Evolutionary conservation across 75 land plant genomes (phyloP).

Genomic region (Sequoia sempervirens): DNA sequence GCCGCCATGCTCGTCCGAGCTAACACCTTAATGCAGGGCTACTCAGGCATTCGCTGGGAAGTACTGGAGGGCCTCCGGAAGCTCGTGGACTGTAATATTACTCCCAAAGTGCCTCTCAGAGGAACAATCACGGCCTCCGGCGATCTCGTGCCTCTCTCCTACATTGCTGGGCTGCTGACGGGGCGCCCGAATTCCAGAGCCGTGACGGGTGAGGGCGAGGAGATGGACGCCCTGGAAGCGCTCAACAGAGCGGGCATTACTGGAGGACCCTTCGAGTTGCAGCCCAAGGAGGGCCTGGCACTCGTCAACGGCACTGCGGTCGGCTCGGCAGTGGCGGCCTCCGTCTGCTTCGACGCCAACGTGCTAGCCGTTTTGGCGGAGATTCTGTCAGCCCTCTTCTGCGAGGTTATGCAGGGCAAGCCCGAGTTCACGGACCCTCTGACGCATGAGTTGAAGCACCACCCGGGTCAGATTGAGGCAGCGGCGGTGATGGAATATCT

Average conservation of each 20-base stretch:
- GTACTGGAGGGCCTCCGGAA: constrained; percentile 39
- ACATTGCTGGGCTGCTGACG: constrained; percentile 25
- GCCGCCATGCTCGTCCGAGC: constrained; percentile 34
- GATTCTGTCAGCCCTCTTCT: constrained; percentile 14
- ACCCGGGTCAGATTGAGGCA: too few species aligned
- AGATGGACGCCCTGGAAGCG: constrained; percentile 17
- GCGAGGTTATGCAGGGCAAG: too few species aligned
- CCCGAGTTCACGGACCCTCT: background rate
- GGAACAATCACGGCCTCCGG: constrained; percentile 40
- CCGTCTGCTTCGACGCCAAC: constrained; percentile 20
- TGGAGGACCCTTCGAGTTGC: constrained; percentile 21
- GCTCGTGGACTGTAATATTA: too few species aligned
- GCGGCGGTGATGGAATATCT: too few species aligned
- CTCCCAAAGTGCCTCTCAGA: background rate
- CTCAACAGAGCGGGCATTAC: constrained; percentile 9
- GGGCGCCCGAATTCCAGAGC: constrained; percentile 33
- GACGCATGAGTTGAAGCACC: too few species aligned
- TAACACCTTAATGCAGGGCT: constrained; percentile 44
- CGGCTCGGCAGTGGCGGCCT: constrained; percentile 15
- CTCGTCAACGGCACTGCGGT: constrained; percentile 8
- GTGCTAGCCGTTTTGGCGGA: constrained; percentile 20
- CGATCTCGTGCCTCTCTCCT: constrained; percentile 50
- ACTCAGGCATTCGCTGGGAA: constrained; percentile 43
- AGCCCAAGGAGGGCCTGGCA: too few species aligned
- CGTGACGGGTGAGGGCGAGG: constrained; percentile 6